Percentiles rank a stretch among this genome's conserved stretches.
Evolutionary conservation across 1,284 basidiomycete genomes (phyloP).

Genomic region (Ganoderma leucocontextum): DNA sequence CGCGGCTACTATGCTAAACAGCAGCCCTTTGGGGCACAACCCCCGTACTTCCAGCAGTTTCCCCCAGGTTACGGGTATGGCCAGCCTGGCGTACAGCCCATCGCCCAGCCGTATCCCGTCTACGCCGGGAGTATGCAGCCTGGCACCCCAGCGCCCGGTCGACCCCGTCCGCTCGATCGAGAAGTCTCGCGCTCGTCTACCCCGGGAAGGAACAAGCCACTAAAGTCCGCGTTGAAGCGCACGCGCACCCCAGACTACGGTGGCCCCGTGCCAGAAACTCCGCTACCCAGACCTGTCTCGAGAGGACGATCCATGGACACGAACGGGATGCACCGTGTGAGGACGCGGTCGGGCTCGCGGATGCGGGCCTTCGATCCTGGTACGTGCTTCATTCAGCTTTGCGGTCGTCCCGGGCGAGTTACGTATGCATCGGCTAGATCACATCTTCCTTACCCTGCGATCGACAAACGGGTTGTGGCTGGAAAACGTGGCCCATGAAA

Average conservation of each 20-base stretch:
- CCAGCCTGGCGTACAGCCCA: constrained; percentile 18
- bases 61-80: constrained; percentile 30
- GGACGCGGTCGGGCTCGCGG: constrained; percentile 41
- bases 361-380: constrained; percentile 40
- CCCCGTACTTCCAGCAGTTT: constrained; percentile 33
- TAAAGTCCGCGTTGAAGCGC: constrained; percentile 71
- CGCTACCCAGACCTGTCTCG: constrained; percentile 24
- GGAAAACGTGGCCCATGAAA: constrained; percentile 48
- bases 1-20: constrained; percentile 35
- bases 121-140: constrained; percentile 30
- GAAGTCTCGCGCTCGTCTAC: constrained; percentile 34
- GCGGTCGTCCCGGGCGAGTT: not conserved
- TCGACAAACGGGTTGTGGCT: constrained; percentile 50
- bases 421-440: constrained; percentile 35
- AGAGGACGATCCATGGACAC: constrained; percentile 32
- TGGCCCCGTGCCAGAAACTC: not conserved
- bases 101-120: constrained; percentile 31
- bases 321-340: constrained; percentile 30
- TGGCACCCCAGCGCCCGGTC: constrained; percentile 28
- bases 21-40: constrained; percentile 28
- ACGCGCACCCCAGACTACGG: constrained; percentile 33
- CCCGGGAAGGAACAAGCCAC: constrained; percentile 38
- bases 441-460: constrained; percentile 46
- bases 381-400: constrained; percentile 22
- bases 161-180: constrained; percentile 32